Evolutionary conservation across 176 grass and related monocot genomes (phyloP).

Genomic region (Zoysia pacifica): DNA sequence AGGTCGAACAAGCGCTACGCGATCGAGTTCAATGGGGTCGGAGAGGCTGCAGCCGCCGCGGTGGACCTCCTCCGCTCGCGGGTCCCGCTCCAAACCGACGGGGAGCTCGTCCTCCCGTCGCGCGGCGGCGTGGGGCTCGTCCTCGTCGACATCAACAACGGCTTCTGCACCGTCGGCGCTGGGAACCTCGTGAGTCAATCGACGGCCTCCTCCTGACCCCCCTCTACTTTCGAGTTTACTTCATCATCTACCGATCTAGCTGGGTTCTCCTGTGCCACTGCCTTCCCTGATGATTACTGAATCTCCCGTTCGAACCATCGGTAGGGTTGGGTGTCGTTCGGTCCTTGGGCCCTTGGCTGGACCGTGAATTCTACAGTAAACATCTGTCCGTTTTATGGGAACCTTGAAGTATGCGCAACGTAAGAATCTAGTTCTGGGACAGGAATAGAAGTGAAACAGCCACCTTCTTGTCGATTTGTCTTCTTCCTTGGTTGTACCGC

Average conservation of each 20-base stretch:
- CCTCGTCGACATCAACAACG: slow-evolving; percentile 79
- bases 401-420: no score
- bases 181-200: slow-evolving; percentile 66
- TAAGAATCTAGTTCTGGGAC: background rate
- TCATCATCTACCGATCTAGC: background rate
- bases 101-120: slow-evolving; percentile 20
- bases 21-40: slow-evolving; percentile 34
- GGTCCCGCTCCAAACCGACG: slow-evolving; percentile 27
- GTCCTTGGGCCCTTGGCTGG: background rate
- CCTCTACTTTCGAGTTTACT: no score
- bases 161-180: slow-evolving; percentile 97
- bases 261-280: background rate
- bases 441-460: slow-evolving; percentile 24
- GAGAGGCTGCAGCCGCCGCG: slow-evolving; percentile 19
- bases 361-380: background rate
- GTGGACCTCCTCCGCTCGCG: slow-evolving; percentile 17
- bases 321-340: background rate
- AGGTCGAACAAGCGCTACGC: background rate
- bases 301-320: background rate
- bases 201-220: background rate
- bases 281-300: background rate
- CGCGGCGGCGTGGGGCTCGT: slow-evolving; percentile 66
- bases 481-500: slow-evolving; percentile 1
- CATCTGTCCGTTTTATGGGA: background rate
- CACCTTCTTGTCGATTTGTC: background rate